These are phyloP conservation scores for Ophiostoma pallidulum DNA, from an alignment of 2,329 filamentous ascomycete genomes.

Conservation along the genomic window DNA sequence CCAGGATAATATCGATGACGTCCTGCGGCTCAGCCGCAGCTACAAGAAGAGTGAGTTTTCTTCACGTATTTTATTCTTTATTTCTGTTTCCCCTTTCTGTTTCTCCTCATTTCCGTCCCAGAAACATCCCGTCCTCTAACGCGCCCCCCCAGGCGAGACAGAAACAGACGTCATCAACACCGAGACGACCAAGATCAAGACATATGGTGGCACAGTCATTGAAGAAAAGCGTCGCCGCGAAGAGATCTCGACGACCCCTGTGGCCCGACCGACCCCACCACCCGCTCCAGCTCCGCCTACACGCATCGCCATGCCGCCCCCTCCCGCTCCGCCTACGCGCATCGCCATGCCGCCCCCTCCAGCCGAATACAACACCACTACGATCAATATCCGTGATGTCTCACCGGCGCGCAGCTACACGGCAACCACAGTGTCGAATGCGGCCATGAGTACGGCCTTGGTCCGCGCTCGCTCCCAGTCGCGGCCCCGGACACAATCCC, in stretches of 20 bases:
- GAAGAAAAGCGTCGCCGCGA: slow-evolving; percentile 39
- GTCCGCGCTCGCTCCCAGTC: slow-evolving; percentile 15
- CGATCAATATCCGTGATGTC: slow-evolving; percentile 35
- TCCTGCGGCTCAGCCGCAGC: slow-evolving; percentile 73
- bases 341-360: background rate
- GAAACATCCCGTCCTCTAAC: background rate
- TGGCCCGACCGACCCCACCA: slow-evolving; percentile 15
- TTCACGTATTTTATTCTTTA: background rate
- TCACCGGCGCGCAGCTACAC: slow-evolving; percentile 33
- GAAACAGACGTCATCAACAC: slow-evolving; percentile 10
- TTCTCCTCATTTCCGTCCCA: background rate
- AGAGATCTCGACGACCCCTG: slow-evolving; percentile 28
- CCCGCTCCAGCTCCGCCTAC: background rate
- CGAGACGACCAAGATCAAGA: slow-evolving; percentile 9
- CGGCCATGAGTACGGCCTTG: slow-evolving; percentile 7
- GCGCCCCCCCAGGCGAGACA: too few species aligned
- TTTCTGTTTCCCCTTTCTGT: background rate
- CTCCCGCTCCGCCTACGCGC: slow-evolving; percentile 9
- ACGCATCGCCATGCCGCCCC: slow-evolving; percentile 10
- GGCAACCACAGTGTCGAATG: slow-evolving; percentile 21
- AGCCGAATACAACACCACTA: slow-evolving; percentile 33
- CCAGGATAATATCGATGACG: slow-evolving; percentile 83
- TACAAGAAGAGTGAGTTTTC: slow-evolving; percentile 48
- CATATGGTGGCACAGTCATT: slow-evolving; percentile 29
- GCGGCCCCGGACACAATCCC: too few species aligned